These are phyloP conservation scores for Fusarium algeriense DNA, from an alignment of 2,329 filamentous ascomycete species.

Conservation along the genomic window DNA sequence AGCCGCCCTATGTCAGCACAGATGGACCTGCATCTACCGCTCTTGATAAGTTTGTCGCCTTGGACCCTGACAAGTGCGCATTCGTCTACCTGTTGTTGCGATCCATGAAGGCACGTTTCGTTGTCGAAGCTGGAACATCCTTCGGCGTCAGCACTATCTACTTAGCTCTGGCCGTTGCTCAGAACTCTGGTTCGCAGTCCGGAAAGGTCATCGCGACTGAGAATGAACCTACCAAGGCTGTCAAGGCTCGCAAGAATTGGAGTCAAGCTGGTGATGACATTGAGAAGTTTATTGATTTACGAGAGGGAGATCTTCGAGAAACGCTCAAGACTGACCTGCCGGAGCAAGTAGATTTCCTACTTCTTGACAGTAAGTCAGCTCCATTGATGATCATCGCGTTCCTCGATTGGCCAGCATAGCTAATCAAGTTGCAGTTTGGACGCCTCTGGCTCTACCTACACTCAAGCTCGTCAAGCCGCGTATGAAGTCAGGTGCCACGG, in stretches of 20 bases:
- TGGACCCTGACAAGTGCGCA: constrained; percentile 69
- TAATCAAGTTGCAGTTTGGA: constrained; percentile 62
- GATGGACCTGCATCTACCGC: constrained; percentile 33
- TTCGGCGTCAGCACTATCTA: constrained; percentile 74
- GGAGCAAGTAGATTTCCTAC: constrained; percentile 65
- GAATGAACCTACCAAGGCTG: constrained; percentile 67
- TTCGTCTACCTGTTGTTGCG: constrained; percentile 67
- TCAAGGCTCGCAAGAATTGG: constrained; percentile 66
- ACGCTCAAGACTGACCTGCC: constrained; percentile 62
- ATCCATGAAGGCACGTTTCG: constrained; percentile 60
- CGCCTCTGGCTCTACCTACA: constrained; percentile 64
- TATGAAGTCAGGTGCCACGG: constrained; percentile 60
- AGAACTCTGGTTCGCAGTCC: constrained; percentile 54
- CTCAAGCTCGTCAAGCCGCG: constrained; percentile 60
- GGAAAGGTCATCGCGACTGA: constrained; percentile 69
- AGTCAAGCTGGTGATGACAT: constrained; percentile 61
- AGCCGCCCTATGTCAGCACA: constrained; percentile 49
- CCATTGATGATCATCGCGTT: rapidly evolving
- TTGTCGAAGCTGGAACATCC: constrained; percentile 72
- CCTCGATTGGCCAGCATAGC: neutral
- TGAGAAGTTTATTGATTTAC: constrained; percentile 64
- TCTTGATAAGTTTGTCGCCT: constrained; percentile 68
- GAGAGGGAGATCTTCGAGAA: constrained; percentile 68
- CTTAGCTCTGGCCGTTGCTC: constrained; percentile 67
- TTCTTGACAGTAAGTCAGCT: constrained; percentile 69